phyloP scores from a whole-genome alignment of 192 early-diverging fungal genomes.

The Coemansia sp. region DNA sequence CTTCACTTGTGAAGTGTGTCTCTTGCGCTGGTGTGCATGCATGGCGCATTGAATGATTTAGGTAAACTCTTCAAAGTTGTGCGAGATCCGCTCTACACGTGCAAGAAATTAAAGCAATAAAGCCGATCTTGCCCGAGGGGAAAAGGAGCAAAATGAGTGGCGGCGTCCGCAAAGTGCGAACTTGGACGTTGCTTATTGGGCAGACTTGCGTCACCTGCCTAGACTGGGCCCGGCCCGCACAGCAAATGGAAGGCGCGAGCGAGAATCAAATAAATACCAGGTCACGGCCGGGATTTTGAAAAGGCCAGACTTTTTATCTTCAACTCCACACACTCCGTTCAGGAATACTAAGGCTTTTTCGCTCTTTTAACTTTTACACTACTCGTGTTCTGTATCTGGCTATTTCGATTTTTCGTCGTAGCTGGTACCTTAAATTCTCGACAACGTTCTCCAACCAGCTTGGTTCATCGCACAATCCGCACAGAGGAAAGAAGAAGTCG shows the following conservation, averaged over 20 bases:
- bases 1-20: neutral
- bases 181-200: conserved; percentile 53
- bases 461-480: conserved; percentile 76
- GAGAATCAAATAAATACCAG: conserved; percentile 33
- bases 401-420: neutral
- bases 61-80: neutral
- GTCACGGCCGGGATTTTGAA: conserved; percentile 3
- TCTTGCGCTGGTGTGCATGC: neutral
- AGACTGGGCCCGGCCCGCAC: neutral
- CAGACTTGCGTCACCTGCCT: neutral
- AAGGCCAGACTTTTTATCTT: conserved; percentile 14
- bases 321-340: conserved; percentile 5
- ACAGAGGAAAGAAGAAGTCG: conserved; percentile 72
- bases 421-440: conserved; percentile 11
- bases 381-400: neutral
- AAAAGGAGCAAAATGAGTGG: neutral
- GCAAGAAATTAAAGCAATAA: neutral
- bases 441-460: conserved; percentile 77
- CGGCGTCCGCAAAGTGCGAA: conserved; percentile 2
- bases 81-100: neutral
- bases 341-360: conserved; percentile 12
- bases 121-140: neutral
- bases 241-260: neutral
- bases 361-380: neutral
- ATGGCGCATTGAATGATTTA: conserved; percentile 6